These are phyloP conservation scores for Entrophospora sp. DNA, from an alignment of 192 early-diverging fungal species.

Conservation along the genomic window DNA sequence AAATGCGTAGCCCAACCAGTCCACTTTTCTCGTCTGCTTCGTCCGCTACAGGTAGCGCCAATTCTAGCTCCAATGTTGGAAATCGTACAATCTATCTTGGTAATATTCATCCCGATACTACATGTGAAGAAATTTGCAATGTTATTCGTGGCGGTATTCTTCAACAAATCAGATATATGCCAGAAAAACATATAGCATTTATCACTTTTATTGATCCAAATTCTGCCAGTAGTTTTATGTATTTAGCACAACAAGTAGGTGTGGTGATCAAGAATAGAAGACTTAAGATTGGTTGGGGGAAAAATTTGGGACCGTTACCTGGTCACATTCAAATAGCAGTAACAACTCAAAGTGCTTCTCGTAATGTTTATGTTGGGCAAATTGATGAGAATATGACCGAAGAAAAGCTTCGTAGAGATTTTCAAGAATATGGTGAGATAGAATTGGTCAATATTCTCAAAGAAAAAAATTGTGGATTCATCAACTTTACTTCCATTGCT, in stretches of 20 bases:
- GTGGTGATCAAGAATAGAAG: slow-evolving; percentile 64
- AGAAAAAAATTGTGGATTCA: slow-evolving; percentile 80
- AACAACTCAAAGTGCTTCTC: slow-evolving; percentile 42
- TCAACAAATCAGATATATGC: slow-evolving; percentile 64
- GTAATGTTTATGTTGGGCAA: slow-evolving; percentile 76
- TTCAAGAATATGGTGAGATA: slow-evolving; percentile 77
- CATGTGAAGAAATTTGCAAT: slow-evolving; percentile 77
- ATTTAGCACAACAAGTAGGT: slow-evolving; percentile 47
- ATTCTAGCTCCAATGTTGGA: slow-evolving; percentile 25
- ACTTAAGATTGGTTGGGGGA: slow-evolving; percentile 77
- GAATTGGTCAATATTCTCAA: slow-evolving; percentile 74
- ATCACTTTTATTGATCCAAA: slow-evolving; percentile 74
- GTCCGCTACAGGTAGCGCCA: slow-evolving; percentile 14
- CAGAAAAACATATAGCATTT: slow-evolving; percentile 76
- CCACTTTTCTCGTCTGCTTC: slow-evolving; percentile 14
- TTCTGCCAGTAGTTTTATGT: slow-evolving; percentile 54
- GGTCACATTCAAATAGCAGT: slow-evolving; percentile 30
- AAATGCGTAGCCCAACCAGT: slow-evolving; percentile 15
- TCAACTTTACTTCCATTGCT: slow-evolving; percentile 73
- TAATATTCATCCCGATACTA: slow-evolving; percentile 65
- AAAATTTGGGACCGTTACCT: slow-evolving; percentile 46
- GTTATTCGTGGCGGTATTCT: slow-evolving; percentile 79
- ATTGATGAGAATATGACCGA: slow-evolving; percentile 55
- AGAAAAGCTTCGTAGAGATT: slow-evolving; percentile 65
- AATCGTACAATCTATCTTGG: slow-evolving; percentile 84